phyloP scores from a whole-genome alignment of 495 filamentous ascomycete genomes.

The Halenospora varia region DNA sequence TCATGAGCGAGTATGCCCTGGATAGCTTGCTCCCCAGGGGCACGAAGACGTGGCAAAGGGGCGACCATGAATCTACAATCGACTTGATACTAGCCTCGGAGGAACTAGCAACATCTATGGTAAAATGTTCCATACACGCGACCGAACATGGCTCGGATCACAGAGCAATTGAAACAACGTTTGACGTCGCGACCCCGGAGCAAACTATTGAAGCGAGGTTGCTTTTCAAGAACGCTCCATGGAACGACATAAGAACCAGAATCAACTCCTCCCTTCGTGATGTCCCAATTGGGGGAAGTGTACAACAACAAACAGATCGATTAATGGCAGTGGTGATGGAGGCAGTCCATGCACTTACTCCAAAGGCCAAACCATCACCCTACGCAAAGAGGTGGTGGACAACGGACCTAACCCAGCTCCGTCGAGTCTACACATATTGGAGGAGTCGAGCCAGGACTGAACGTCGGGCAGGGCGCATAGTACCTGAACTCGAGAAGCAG shows the following conservation, averaged over 20 bases:
- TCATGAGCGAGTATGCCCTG: slow-evolving; percentile 31
- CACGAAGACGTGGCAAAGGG: slow-evolving; percentile 28
- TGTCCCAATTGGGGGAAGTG: background rate
- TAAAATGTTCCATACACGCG: slow-evolving; percentile 27
- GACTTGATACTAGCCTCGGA: slow-evolving; percentile 27
- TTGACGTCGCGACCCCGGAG: slow-evolving; percentile 17
- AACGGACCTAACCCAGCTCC: slow-evolving; percentile 14
- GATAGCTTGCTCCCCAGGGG: slow-evolving; percentile 30
- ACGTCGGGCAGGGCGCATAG: background rate
- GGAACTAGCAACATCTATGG: slow-evolving; percentile 16
- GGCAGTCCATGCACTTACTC: slow-evolving; percentile 7
- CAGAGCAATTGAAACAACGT: slow-evolving; percentile 28
- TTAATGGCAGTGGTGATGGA: slow-evolving; percentile 8
- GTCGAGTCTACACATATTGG: slow-evolving; percentile 19
- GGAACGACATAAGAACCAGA: slow-evolving; percentile 16
- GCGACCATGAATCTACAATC: slow-evolving; percentile 28
- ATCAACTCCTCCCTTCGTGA: background rate
- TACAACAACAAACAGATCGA: slow-evolving; percentile 7
- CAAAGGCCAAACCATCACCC: slow-evolving; percentile 14
- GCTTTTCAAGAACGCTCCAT: slow-evolving; percentile 30
- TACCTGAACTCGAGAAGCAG: background rate
- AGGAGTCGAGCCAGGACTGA: slow-evolving; percentile 13
- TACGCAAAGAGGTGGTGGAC: slow-evolving; percentile 22
- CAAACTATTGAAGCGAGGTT: slow-evolving; percentile 21
- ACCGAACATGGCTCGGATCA: slow-evolving; percentile 35